These are phyloP conservation scores for Volvariella volvacea DNA, from an alignment of 1,284 basidiomycete genomes.

Conservation along the genomic window DNA sequence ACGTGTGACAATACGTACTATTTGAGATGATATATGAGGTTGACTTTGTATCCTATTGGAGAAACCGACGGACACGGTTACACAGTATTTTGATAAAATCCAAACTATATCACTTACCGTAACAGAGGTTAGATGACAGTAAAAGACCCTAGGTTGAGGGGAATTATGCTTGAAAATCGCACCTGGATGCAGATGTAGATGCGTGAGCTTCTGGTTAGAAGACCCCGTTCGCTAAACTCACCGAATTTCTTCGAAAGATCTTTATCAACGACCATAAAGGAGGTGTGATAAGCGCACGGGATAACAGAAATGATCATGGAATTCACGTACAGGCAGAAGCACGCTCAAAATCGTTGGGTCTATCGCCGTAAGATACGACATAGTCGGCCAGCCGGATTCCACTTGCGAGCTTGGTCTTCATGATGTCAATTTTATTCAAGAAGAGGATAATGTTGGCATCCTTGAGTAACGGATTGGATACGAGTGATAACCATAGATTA, in stretches of 20 bases:
- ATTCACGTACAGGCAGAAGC: conserved; percentile 36
- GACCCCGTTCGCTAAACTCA: conserved; percentile 14
- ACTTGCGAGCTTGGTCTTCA: conserved; percentile 51
- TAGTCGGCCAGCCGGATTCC: conserved; percentile 50
- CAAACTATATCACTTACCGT: conserved; percentile 40
- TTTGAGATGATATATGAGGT: conserved; percentile 41
- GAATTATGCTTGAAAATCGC: conserved; percentile 52
- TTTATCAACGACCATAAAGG: conserved; percentile 12
- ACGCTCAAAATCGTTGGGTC: conserved; percentile 49
- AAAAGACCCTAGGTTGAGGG: conserved; percentile 47
- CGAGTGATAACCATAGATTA: conserved; percentile 55
- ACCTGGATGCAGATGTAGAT: conserved; percentile 21
- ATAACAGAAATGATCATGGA: neutral
- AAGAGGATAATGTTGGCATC: conserved; percentile 60
- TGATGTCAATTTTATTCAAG: conserved; percentile 61
- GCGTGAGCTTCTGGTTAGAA: conserved; percentile 1
- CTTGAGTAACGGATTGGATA: conserved; percentile 49
- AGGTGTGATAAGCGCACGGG: conserved; percentile 9
- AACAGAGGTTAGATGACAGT: conserved; percentile 66
- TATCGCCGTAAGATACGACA: conserved; percentile 54
- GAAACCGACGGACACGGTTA: conserved; percentile 2
- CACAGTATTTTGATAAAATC: conserved; percentile 1
- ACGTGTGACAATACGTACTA: conserved; percentile 19
- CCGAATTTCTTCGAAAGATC: conserved; percentile 43
- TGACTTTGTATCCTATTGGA: conserved; percentile 42